A percentile compares a stretch with the other conserved stretches of the same genome.
Conservation (phyloP, 2,329 filamentous ascomycete species). For the Trichoderma sp. region DNA sequence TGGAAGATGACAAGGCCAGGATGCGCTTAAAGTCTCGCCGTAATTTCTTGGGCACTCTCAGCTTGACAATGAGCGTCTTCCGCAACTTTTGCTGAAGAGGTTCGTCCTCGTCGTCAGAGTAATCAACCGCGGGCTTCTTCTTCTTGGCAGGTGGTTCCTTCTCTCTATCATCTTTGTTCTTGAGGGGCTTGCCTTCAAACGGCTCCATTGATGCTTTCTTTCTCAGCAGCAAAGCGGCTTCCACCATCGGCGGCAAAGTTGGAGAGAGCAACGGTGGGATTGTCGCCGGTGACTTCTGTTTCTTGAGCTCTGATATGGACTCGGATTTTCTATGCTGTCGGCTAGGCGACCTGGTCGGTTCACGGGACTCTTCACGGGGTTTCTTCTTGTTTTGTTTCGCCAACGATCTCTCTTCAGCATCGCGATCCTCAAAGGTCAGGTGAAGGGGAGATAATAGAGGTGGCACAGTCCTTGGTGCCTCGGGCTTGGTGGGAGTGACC, state of each 20-base stretch:
- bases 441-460: conserved; percentile 52
- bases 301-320: conserved; percentile 33
- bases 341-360: conserved; percentile 31
- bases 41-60: conserved; percentile 49
- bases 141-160: conserved; percentile 25
- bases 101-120: conserved; percentile 37
- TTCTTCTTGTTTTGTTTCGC: conserved; percentile 35
- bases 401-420: conserved; percentile 29
- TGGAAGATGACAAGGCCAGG: conserved; percentile 41
- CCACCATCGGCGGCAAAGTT: conserved; percentile 51
- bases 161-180: conserved; percentile 18
- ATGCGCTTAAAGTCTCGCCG: conserved; percentile 46
- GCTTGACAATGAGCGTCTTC: conserved; percentile 40
- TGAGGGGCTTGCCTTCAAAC: conserved; percentile 20
- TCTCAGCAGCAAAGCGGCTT: conserved; percentile 37
- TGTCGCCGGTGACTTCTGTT: conserved; percentile 35
- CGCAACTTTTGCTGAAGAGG: conserved; percentile 27
- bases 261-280: conserved; percentile 54
- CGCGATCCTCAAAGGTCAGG: conserved; percentile 41
- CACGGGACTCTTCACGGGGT: conserved; percentile 29
- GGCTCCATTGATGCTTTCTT: conserved; percentile 31
- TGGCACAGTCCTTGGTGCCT: conserved; percentile 44
- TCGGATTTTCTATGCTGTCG: conserved; percentile 29
- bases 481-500: conserved; percentile 38
- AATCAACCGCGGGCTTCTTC: conserved; percentile 29